Conservation (phyloP, 768 basidiomycete species). For the Thelephora ganbajun region DNA sequence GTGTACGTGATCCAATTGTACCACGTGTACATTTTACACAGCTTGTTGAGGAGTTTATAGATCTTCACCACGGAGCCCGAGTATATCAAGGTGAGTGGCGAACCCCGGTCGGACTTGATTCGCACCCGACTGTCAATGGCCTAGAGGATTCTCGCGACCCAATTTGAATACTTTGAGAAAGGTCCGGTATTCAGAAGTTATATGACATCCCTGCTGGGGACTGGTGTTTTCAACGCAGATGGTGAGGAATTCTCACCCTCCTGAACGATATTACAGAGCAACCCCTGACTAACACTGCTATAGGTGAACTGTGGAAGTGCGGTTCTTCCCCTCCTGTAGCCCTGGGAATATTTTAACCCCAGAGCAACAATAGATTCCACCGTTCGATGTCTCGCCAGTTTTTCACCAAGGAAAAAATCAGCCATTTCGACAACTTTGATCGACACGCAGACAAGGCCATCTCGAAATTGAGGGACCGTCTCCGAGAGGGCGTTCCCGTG, state of each 20-base stretch:
- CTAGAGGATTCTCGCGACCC: conserved; percentile 23
- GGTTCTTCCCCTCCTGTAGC: conserved; percentile 1
- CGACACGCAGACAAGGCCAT: conserved; percentile 7
- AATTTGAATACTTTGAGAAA: conserved; percentile 23
- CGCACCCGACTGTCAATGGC: neutral
- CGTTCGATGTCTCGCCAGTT: conserved; percentile 29
- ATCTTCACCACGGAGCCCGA: conserved; percentile 25
- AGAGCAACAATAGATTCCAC: conserved; percentile 19
- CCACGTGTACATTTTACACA: too few relatives aligned
- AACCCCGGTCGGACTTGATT: neutral
- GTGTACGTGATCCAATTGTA: too few relatives aligned
- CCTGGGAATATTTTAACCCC: neutral
- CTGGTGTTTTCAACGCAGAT: conserved; percentile 28
- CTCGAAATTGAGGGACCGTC: conserved; percentile 2
- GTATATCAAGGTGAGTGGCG: conserved; percentile 20
- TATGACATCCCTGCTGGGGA: conserved; percentile 16
- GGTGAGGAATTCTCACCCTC: conserved; percentile 14
- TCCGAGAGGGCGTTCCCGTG: conserved; percentile 7
- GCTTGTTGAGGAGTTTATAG: conserved; percentile 9
- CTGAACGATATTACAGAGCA: neutral
- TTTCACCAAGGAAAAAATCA: conserved; percentile 25
- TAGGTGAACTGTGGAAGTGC: conserved; percentile 25
- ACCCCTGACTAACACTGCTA: neutral
- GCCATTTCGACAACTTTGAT: conserved; percentile 27
- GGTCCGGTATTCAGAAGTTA: conserved; percentile 15